Percentiles rank a stretch among this genome's conserved stretches.
Evolutionary conservation across 768 basidiomycete genomes (phyloP).

Genomic region (Kwoniella heveanensis): DNA sequence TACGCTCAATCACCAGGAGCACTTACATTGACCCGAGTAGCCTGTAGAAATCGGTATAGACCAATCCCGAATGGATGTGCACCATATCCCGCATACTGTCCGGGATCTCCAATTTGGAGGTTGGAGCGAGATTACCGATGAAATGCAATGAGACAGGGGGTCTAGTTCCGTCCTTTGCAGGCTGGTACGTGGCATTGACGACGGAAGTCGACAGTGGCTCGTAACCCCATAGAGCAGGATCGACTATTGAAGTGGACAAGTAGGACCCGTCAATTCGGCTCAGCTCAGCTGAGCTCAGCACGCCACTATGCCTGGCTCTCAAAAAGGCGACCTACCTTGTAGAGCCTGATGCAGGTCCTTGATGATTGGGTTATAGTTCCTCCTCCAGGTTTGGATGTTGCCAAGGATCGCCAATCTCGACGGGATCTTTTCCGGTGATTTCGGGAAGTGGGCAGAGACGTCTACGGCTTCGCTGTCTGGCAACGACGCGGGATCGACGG

Average conservation of each 20-base stretch:
- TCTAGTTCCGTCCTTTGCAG: conserved; percentile 10
- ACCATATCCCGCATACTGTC: conserved; percentile 19
- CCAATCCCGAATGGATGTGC: conserved; percentile 16
- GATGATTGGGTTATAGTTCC: conserved; percentile 22
- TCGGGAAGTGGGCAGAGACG: conserved; percentile 18
- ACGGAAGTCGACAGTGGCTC: conserved; percentile 5
- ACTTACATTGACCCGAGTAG: conserved; percentile 25
- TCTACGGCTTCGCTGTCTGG: conserved; percentile 12
- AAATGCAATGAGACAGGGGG: conserved; percentile 21
- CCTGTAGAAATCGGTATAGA: conserved; percentile 23
- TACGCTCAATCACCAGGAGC: no score
- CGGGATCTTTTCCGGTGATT: conserved; percentile 16
- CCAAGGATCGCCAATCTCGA: conserved; percentile 25
- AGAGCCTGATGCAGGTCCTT: conserved; percentile 16
- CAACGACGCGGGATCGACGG: conserved; percentile 7
- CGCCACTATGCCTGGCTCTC: no score
- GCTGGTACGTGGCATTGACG: conserved; percentile 7
- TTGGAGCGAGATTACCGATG: conserved; percentile 12
- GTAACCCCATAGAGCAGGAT: conserved; percentile 18
- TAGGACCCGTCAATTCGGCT: no score
- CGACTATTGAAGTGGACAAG: conserved; percentile 5
- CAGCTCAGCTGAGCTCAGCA: neutral
- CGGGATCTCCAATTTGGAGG: conserved; percentile 14
- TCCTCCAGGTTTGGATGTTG: conserved; percentile 19
- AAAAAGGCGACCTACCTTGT: conserved; percentile 11